Evolutionary conservation across 257 asterid genomes (phyloP).

Genomic region (Leonotis leonurus): DNA sequence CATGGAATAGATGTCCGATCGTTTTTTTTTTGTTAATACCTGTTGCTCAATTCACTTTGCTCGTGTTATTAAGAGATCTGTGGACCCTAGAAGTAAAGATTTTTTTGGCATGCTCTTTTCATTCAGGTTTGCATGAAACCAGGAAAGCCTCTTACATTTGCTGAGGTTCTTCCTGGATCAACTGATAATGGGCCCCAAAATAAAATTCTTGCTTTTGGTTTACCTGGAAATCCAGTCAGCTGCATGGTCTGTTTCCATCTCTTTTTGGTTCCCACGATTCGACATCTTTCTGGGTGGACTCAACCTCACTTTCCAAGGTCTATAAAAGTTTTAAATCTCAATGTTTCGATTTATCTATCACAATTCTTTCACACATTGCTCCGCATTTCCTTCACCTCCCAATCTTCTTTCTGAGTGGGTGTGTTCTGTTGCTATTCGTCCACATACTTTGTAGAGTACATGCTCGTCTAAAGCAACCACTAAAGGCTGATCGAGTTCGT

Average conservation of each 20-base stretch:
- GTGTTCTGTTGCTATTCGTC: conserved; percentile 9
- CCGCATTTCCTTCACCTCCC: not conserved
- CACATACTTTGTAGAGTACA: conserved; percentile 51
- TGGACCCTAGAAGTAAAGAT: not conserved
- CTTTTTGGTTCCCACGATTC: conserved; percentile 85
- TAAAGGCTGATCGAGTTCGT: conserved; percentile 71
- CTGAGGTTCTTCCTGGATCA: conserved; percentile 53
- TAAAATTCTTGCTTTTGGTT: conserved; percentile 88
- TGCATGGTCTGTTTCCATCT: conserved; percentile 89
- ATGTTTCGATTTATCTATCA: conserved; percentile 15
- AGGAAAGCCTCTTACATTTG: conserved; percentile 92
- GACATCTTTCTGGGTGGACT: conserved; percentile 82
- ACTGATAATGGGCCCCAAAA: conserved; percentile 26
- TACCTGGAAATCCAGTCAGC: conserved; percentile 99
- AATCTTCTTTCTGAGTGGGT: conserved; percentile 15
- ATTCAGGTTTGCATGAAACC: conserved; percentile 87
- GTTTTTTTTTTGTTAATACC: not conserved
- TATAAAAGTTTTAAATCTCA: conserved; percentile 19
- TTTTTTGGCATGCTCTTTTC: conserved; percentile 14
- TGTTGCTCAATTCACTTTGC: not conserved
- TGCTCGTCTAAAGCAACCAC: conserved; percentile 73
- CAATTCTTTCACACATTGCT: conserved; percentile 1
- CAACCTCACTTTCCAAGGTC: conserved; percentile 86
- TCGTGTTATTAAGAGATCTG: conserved; percentile 1
- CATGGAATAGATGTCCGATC: conserved; percentile 1